These are phyloP conservation scores for Trichocladium uniseriatum DNA, from an alignment of 495 filamentous ascomycete genomes.

Conservation along the genomic window DNA sequence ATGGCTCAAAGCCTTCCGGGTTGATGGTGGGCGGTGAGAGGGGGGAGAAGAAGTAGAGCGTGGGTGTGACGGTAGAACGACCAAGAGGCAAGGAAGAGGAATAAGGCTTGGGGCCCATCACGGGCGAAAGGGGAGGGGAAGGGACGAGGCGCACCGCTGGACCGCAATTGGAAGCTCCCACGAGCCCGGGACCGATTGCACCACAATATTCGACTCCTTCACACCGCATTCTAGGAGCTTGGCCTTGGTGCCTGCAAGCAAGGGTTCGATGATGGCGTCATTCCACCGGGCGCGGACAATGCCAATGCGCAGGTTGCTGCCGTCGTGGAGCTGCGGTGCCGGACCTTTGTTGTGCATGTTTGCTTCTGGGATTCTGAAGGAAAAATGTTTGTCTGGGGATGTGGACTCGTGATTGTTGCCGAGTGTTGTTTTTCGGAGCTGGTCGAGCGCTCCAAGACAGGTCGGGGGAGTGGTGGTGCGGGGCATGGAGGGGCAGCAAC, in stretches of 20 bases:
- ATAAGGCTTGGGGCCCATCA: too few species aligned
- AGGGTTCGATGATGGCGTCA: constrained; percentile 58
- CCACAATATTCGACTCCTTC: constrained; percentile 73
- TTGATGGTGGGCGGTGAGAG: background rate
- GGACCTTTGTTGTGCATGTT: constrained; percentile 39
- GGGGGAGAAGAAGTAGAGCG: too few species aligned
- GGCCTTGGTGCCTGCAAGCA: constrained; percentile 57
- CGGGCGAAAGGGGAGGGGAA: background rate
- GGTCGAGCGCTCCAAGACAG: background rate
- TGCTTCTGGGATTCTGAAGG: background rate
- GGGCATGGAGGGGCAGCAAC: constrained; percentile 2
- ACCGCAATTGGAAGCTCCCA: constrained; percentile 89
- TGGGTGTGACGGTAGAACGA: too few species aligned
- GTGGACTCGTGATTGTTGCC: background rate
- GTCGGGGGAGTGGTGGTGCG: background rate
- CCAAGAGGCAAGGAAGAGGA: too few species aligned
- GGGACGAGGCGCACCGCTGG: constrained; percentile 49
- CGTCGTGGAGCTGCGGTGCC: constrained; percentile 44
- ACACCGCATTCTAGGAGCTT: constrained; percentile 59
- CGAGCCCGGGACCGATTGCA: constrained; percentile 83
- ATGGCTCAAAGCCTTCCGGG: too few species aligned
- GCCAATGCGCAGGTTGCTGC: constrained; percentile 76
- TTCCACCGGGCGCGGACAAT: constrained; percentile 98
- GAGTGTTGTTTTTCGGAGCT: background rate
- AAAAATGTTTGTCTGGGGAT: background rate